Evolutionary conservation across 768 basidiomycete genomes (phyloP).

Genomic region (Macrolepiota dolichaula): DNA sequence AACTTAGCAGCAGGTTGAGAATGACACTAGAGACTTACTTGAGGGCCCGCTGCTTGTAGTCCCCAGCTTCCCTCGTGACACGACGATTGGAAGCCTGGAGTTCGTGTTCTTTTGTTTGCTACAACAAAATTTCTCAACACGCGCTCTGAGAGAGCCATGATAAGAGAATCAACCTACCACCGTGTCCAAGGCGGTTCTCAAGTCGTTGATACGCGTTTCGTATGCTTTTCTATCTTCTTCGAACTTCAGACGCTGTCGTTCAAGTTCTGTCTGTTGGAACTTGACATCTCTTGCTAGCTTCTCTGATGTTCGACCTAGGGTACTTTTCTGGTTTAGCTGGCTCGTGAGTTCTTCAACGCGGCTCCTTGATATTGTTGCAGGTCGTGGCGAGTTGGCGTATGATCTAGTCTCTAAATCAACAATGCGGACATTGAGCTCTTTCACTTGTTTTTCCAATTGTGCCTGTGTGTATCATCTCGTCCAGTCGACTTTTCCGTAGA

Average conservation of each 20-base stretch:
- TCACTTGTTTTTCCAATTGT: constrained; percentile 79
- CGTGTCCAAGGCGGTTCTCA: constrained; percentile 59
- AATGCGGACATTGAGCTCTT: constrained; percentile 79
- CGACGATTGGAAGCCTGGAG: constrained; percentile 70
- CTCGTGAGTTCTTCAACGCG: constrained; percentile 71
- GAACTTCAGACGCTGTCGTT: constrained; percentile 55
- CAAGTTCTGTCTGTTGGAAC: constrained; percentile 54
- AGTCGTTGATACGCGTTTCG: constrained; percentile 51
- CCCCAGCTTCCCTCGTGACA: constrained; percentile 72
- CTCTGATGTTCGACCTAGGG: constrained; percentile 39
- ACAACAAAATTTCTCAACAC: neutral
- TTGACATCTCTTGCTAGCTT: constrained; percentile 46
- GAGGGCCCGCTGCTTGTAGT: constrained; percentile 67
- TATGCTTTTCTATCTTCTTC: constrained; percentile 65
- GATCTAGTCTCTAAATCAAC: constrained; percentile 82
- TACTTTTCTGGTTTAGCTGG: constrained; percentile 49
- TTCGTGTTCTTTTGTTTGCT: constrained; percentile 73
- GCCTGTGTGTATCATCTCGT: constrained; percentile 43
- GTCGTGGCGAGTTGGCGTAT: constrained; percentile 60
- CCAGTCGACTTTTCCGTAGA: neutral
- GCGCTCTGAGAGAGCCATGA: constrained; percentile 7
- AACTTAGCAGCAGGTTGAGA: neutral
- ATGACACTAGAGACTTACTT: constrained; percentile 39
- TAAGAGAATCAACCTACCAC: constrained; percentile 44
- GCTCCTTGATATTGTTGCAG: constrained; percentile 49